Percentiles rank a stretch among this genome's conserved stretches.
Conservation (phyloP, 2,329 filamentous ascomycete species). For the Epichloe brachyelytri region DNA sequence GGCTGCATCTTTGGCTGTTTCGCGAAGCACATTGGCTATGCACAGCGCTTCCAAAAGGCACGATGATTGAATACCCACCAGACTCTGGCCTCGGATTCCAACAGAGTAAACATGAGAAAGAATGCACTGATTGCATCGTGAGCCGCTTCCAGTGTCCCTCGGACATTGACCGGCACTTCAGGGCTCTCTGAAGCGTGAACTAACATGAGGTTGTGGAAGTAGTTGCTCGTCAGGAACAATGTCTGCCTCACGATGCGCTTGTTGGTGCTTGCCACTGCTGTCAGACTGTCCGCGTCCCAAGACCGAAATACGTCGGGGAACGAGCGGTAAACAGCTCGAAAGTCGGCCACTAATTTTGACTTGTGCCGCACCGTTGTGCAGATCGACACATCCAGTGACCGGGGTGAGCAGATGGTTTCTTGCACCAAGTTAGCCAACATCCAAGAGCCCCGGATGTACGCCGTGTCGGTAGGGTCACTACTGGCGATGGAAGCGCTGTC, state of each 20-base stretch:
- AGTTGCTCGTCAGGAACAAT: conserved; percentile 68
- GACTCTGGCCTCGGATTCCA: conserved; percentile 59
- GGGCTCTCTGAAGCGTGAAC: conserved; percentile 58
- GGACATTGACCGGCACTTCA: conserved; percentile 51
- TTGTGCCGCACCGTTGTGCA: conserved; percentile 57
- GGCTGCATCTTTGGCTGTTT: conserved; percentile 32
- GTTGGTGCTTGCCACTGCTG: conserved; percentile 42
- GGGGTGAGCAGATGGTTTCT: conserved; percentile 60
- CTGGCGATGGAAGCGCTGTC: conserved; percentile 44
- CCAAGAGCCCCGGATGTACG: conserved; percentile 67
- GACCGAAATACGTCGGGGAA: conserved; percentile 60
- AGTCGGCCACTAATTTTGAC: conserved; percentile 55
- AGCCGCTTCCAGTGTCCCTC: conserved; percentile 60
- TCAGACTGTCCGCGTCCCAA: conserved; percentile 49
- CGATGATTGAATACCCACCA: conserved; percentile 82
- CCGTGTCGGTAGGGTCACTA: conserved; percentile 51
- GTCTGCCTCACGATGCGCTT: conserved; percentile 61
- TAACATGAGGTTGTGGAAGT: conserved; percentile 72
- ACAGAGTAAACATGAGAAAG: conserved; percentile 57
- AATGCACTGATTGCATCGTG: conserved; percentile 63
- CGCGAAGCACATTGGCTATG: conserved; percentile 47
- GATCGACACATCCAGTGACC: conserved; percentile 61
- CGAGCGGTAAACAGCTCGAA: conserved; percentile 57
- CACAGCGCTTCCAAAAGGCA: conserved; percentile 65
- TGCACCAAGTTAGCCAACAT: conserved; percentile 67